Percentiles rank a stretch among this genome's conserved stretches.
Evolutionary conservation across 1,139 yeast genomes (phyloP).

Genomic region (Blastobotrys aristatus): DNA sequence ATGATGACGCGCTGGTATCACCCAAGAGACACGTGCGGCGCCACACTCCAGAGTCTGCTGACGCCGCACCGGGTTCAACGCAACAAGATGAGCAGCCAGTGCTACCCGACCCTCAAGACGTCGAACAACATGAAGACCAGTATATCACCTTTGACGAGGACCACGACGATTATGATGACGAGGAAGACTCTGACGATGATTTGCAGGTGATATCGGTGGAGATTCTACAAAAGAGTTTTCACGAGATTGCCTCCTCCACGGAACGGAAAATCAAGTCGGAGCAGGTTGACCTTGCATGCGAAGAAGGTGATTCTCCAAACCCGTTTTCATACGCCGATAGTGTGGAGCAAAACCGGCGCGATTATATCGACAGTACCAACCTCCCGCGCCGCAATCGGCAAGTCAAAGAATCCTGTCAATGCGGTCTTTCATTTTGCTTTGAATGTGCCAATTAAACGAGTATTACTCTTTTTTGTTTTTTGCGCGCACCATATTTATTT

Average conservation of each 20-base stretch:
- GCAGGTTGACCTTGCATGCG: slow-evolving; percentile 36
- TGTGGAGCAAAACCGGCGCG: background rate
- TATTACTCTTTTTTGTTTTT: no score
- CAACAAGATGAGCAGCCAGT: no score
- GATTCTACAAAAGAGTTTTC: background rate
- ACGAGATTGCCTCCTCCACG: background rate
- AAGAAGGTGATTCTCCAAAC: slow-evolving; percentile 14
- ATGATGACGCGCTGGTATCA: background rate
- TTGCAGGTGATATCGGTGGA: background rate
- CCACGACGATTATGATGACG: background rate
- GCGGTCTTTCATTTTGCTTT: slow-evolving; percentile 1
- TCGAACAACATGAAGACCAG: background rate
- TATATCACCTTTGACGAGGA: background rate
- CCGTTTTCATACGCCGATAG: slow-evolving; percentile 4
- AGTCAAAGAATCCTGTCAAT: slow-evolving; percentile 1
- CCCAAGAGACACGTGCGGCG: no score
- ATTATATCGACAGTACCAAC: no score
- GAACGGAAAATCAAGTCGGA: slow-evolving; percentile 26
- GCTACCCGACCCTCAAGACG: background rate
- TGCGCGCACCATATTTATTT: no score
- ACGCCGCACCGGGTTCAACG: no score
- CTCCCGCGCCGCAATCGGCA: no score
- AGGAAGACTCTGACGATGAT: slow-evolving; percentile 1
- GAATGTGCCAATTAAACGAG: background rate
- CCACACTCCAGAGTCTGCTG: no score